Percentiles rank a stretch among this genome's conserved stretches.
Conservation (phyloP, 768 basidiomycete species). For the Goffeauzyma gilvescens region DNA sequence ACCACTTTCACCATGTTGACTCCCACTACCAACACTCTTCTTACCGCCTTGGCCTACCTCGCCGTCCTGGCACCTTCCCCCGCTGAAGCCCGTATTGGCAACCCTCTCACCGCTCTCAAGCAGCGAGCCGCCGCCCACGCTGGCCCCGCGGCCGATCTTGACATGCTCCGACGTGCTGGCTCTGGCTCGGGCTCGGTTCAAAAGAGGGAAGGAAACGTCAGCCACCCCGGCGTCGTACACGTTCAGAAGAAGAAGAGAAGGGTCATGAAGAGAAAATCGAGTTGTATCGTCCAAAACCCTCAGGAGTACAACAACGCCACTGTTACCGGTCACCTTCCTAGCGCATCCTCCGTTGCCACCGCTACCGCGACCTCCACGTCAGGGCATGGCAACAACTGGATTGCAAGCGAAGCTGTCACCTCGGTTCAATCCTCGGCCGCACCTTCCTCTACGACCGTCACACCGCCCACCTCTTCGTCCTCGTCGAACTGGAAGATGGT, state of each 20-base stretch:
- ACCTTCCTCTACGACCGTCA: constrained; percentile 10
- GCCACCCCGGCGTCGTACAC: neutral
- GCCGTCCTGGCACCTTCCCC: constrained; percentile 6
- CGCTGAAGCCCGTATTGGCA: constrained; percentile 2
- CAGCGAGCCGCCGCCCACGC: constrained; percentile 1
- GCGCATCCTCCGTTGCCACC: constrained; percentile 5
- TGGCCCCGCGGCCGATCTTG: constrained; percentile 3
- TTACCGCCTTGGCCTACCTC: constrained; percentile 17
- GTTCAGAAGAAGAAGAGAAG: constrained; percentile 15
- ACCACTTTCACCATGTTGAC: neutral
- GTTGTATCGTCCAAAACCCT: constrained; percentile 12
- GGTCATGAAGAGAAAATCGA: constrained; percentile 25
- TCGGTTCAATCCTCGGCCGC: constrained; percentile 12
- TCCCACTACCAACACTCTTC: constrained; percentile 12
- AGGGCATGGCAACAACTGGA: constrained; percentile 3
- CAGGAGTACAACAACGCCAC: constrained; percentile 11
- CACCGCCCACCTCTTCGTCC: constrained; percentile 7
- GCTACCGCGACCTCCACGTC: constrained; percentile 6
- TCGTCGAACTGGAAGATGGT: constrained; percentile 16
- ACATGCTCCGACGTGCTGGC: constrained; percentile 6
- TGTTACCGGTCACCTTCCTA: neutral
- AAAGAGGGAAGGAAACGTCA: neutral
- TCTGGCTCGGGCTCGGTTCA: neutral
- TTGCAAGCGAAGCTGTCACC: constrained; percentile 8
- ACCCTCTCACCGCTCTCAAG: neutral